Evolutionary conservation across 2,329 filamentous ascomycete genomes (phyloP).

Genomic region (Waltergamsia citrina): DNA sequence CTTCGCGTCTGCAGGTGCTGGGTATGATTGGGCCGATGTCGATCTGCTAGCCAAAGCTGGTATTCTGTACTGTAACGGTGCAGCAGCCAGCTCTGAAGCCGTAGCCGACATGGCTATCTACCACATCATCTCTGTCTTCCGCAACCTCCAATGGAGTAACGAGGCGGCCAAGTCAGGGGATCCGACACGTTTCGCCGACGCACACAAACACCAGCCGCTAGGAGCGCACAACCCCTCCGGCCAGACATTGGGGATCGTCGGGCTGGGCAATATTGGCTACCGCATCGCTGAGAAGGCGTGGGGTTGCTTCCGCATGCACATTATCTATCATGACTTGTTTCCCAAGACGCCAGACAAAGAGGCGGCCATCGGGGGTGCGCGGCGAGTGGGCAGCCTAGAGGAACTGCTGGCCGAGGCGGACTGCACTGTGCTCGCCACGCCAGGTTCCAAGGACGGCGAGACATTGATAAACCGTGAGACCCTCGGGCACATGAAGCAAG

Average conservation of each 20-base stretch:
- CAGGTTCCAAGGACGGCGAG: slow-evolving; percentile 30
- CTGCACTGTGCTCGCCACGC: slow-evolving; percentile 41
- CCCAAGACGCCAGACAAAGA: slow-evolving; percentile 29
- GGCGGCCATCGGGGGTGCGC: slow-evolving; percentile 30
- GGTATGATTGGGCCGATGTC: slow-evolving; percentile 55
- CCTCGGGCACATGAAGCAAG: slow-evolving; percentile 37
- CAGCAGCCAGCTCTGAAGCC: slow-evolving; percentile 49
- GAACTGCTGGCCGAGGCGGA: slow-evolving; percentile 34
- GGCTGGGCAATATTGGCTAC: slow-evolving; percentile 46
- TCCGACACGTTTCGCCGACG: slow-evolving; percentile 34
- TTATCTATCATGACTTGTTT: slow-evolving; percentile 41
- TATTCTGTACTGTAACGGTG: slow-evolving; percentile 54
- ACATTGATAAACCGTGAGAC: slow-evolving; percentile 28
- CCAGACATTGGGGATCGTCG: slow-evolving; percentile 46
- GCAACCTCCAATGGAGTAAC: slow-evolving; percentile 45
- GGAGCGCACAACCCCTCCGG: slow-evolving; percentile 46
- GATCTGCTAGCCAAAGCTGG: slow-evolving; percentile 19
- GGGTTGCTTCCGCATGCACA: slow-evolving; percentile 44
- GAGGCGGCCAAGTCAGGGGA: slow-evolving; percentile 37
- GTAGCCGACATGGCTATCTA: slow-evolving; percentile 53
- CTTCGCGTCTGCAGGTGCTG: slow-evolving; percentile 50
- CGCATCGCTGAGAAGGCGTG: slow-evolving; percentile 45
- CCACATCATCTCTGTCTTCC: slow-evolving; percentile 48
- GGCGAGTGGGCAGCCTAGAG: slow-evolving; percentile 31
- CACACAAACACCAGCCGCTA: slow-evolving; percentile 41